Base-by-base conservation (phyloP, 2,329 filamentous ascomycete genomes). In the Harringtonia lauricola region DNA sequence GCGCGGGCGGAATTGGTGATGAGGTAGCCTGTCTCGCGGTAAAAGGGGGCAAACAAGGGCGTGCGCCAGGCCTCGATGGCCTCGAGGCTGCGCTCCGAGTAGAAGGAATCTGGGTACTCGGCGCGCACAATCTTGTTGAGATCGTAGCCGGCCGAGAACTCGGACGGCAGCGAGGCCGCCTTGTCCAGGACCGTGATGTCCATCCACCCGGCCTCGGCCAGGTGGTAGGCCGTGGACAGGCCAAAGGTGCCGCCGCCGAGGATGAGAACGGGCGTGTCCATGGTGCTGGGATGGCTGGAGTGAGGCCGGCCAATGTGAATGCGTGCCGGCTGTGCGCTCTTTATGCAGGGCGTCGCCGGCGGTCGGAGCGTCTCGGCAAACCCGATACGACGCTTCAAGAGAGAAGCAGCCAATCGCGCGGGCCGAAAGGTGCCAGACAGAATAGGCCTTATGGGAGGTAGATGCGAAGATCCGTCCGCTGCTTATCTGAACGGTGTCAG, bases 91-190 rank as follows among this genome's bases (percentile, higher is more conserved):
- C 76, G 53, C 3, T 73, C 61, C 1, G 71, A 71, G 45, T 79
- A 78, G 45, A 73, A 74, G 0, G 63, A 59, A 47, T 77, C 72
- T 49, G 74, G 71, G 45, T 78, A 78, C 49, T 78, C 72, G 4
- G 68, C 72, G 3, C 74, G 65, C 29, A 79, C 62, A 45, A 79
- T 79, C 55, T 79, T 79, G 54, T 79, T 79, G 28, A 79, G 53
- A 49, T 80, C 74, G 47, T 76, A 74, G 18, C 67, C 74, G 0
- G 41, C 41, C 10, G 41, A 42, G 8, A 14, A 29, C 24, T 12
- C 13, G 12, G 41, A 64, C 49, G 61, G 63, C 2, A 37, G 4
- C n/a, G 34, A 31, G 2, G 24, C 18, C n/a, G 34, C 17, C 26
- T 37, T 37, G 73, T 76, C 0, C 74, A 68, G 61, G 12, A 74